These are phyloP conservation scores for Phalaenopsis hybrid DNA, from an alignment of 116 monocot genomes.

Conservation along the genomic window DNA sequence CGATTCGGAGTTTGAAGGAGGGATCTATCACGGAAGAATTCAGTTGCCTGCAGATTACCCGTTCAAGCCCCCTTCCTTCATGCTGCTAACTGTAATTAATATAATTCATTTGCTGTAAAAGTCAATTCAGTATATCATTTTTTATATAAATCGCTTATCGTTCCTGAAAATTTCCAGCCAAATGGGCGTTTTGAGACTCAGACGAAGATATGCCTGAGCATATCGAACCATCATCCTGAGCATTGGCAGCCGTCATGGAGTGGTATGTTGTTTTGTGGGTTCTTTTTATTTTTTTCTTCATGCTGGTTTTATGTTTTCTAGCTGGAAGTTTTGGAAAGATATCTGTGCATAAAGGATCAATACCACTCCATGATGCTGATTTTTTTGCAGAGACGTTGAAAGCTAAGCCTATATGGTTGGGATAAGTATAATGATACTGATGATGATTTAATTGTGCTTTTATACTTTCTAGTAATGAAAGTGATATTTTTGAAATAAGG, in stretches of 20 bases:
- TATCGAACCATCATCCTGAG: slow-evolving; percentile 96
- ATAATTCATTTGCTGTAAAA: neutral
- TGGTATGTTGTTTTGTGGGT: slow-evolving; percentile 35
- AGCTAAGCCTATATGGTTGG: neutral
- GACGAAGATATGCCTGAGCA: slow-evolving; percentile 95
- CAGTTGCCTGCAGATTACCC: slow-evolving; percentile 89
- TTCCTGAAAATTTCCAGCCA: slow-evolving; percentile 41
- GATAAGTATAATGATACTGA: neutral
- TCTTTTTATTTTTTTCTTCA: neutral
- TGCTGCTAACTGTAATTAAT: slow-evolving; percentile 71
- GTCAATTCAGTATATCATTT: neutral
- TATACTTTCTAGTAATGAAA: neutral
- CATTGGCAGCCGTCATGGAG: slow-evolving; percentile 99
- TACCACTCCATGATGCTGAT: neutral
- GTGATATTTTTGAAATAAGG: neutral
- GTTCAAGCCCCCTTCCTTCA: slow-evolving; percentile 88
- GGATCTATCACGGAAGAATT: slow-evolving; percentile 94
- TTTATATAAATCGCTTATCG: no score
- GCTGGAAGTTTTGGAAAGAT: no score
- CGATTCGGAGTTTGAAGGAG: slow-evolving; percentile 94
- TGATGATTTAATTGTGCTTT: neutral
- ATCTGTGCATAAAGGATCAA: no score
- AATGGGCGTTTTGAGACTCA: slow-evolving; percentile 98
- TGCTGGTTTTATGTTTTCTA: neutral
- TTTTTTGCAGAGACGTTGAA: neutral